A percentile compares a stretch with the other conserved stretches of the same genome.
Conservation (phyloP, 1,284 basidiomycete species). For the Apiotrichum mycotoxinovorans region DNA sequence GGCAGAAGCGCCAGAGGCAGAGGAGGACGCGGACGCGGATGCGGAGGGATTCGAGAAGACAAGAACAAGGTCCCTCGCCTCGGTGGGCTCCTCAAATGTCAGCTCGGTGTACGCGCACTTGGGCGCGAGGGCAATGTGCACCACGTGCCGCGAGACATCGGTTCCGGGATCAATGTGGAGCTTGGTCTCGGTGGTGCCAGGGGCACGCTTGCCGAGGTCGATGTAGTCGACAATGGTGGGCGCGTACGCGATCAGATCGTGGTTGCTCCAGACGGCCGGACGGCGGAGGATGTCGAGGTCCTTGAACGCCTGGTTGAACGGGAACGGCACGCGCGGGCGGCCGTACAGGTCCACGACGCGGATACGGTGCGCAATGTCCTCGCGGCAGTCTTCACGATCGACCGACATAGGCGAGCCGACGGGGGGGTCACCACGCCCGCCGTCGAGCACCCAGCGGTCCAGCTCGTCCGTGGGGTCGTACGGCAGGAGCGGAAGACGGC, state of each 20-base stretch:
- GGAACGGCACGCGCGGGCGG: neutral
- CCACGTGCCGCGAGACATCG: neutral
- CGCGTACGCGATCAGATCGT: neutral
- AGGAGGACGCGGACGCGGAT: neutral
- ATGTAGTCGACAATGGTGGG: conserved; percentile 1
- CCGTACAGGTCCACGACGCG: conserved; percentile 1
- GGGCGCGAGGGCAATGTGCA: neutral
- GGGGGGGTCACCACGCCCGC: neutral
- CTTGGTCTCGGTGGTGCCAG: neutral
- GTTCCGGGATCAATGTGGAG: neutral
- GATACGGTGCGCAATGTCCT: conserved; percentile 2
- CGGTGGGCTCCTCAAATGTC: neutral
- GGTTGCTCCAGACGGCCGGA: neutral
- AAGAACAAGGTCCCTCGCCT: neutral
- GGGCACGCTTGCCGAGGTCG: neutral
- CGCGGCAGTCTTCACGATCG: conserved; percentile 1
- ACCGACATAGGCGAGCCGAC: neutral
- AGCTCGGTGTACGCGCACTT: neutral
- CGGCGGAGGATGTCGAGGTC: conserved; percentile 3
- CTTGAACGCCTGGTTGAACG: conserved; percentile 1
- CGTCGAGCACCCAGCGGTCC: neutral
- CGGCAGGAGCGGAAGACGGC: neutral
- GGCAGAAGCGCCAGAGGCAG: neutral
- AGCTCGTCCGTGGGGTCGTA: neutral
- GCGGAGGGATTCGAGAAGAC: neutral